Percentiles rank a stretch among this genome's conserved stretches.
These are phyloP conservation scores for Beauveria asiatica DNA, from an alignment of 2,329 filamentous ascomycete species.

Conservation along the genomic window DNA sequence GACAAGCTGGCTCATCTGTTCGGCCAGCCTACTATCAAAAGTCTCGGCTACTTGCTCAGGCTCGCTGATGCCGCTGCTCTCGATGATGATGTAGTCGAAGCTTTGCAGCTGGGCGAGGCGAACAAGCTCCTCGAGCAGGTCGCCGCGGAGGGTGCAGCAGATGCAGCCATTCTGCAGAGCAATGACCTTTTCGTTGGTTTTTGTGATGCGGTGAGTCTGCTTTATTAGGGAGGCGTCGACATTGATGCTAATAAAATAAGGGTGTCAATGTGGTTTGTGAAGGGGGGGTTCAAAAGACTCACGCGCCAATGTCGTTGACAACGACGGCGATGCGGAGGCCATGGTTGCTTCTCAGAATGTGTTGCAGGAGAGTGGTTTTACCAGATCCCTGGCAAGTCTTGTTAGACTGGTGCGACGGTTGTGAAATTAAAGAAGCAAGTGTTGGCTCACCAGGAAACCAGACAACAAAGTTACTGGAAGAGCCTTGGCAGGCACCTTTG, in stretches of 20 bases:
- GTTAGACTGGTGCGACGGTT: not conserved
- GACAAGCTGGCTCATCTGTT: constrained; percentile 32
- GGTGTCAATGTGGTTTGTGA: not conserved
- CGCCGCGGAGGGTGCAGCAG: constrained; percentile 65
- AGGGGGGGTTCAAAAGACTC: constrained; percentile 14
- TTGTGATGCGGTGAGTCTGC: constrained; percentile 44
- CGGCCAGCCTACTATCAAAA: constrained; percentile 50
- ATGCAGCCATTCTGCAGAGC: constrained; percentile 67
- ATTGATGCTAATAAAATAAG: constrained; percentile 39
- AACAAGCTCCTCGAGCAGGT: constrained; percentile 61
- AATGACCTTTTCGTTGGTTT: constrained; percentile 56
- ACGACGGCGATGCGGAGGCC: constrained; percentile 62
- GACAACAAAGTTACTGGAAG: constrained; percentile 54
- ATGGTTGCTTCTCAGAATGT: constrained; percentile 59
- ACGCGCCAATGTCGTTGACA: constrained; percentile 63
- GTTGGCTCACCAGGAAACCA: constrained; percentile 42
- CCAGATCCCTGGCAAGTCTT: constrained; percentile 46
- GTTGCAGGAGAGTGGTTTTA: constrained; percentile 62
- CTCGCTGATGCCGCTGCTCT: constrained; percentile 64
- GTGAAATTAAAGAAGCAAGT: not conserved
- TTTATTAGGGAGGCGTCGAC: constrained; percentile 56
- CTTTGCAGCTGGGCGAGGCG: constrained; percentile 50
- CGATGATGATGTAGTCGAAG: constrained; percentile 65
- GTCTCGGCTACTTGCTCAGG: constrained; percentile 68
- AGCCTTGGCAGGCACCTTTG: constrained; percentile 17